phyloP scores from a whole-genome alignment of 768 basidiomycete genomes.

The Kwoniella dejecticola region DNA sequence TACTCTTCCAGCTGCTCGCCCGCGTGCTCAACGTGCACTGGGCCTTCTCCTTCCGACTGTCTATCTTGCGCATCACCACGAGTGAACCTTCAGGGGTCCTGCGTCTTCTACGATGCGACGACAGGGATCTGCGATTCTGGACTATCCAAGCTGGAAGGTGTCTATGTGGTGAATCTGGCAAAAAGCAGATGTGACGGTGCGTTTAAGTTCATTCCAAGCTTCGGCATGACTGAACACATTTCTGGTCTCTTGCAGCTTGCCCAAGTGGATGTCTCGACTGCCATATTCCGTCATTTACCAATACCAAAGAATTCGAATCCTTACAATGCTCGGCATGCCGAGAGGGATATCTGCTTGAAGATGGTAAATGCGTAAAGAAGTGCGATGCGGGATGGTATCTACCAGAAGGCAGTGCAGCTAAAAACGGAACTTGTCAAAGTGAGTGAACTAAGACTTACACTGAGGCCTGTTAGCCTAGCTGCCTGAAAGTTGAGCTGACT shows the following conservation, averaged over 20 bases:
- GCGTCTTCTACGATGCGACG: slow-evolving; percentile 42
- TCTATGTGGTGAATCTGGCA: slow-evolving; percentile 43
- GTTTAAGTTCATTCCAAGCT: no score
- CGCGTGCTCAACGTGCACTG: slow-evolving; percentile 51
- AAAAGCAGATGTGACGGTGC: slow-evolving; percentile 51
- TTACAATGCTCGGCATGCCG: slow-evolving; percentile 45
- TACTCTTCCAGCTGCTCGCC: slow-evolving; percentile 46
- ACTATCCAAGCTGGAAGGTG: slow-evolving; percentile 35
- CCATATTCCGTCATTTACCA: slow-evolving; percentile 45
- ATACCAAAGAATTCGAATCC: slow-evolving; percentile 17
- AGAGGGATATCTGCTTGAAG: slow-evolving; percentile 48
- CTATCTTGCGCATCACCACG: slow-evolving; percentile 48
- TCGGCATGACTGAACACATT: not conserved
- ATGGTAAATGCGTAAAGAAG: slow-evolving; percentile 38
- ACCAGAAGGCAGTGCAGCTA: slow-evolving; percentile 26
- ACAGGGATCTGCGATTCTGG: slow-evolving; percentile 48
- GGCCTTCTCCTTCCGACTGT: slow-evolving; percentile 45
- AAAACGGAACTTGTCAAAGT: slow-evolving; percentile 53
- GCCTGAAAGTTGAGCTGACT: slow-evolving; percentile 16
- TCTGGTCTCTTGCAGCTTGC: slow-evolving; percentile 30
- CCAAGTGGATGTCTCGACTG: slow-evolving; percentile 48
- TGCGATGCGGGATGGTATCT: slow-evolving; percentile 45
- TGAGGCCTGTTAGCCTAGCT: not conserved
- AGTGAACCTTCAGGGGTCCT: slow-evolving; percentile 43
- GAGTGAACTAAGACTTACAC: slow-evolving; percentile 29